Conservation (phyloP, 116 monocot genomes). For the Posidonia oceanica region DNA sequence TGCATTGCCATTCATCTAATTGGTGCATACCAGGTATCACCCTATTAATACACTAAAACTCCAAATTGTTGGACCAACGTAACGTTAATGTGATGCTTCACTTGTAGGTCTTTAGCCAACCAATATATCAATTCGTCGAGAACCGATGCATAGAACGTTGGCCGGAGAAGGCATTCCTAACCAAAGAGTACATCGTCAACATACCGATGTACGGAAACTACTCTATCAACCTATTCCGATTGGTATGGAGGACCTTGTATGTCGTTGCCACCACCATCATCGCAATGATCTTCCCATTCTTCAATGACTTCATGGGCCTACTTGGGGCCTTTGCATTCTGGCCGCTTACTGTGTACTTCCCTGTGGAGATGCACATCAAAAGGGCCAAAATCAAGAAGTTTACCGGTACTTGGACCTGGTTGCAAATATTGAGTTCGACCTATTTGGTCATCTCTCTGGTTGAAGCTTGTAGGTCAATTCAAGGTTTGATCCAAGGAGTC, state of each 20-base stretch:
- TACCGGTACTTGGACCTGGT: conserved; percentile 8
- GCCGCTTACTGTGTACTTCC: conserved; percentile 19
- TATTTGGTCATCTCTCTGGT: conserved; percentile 11
- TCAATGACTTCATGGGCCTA: conserved; percentile 20
- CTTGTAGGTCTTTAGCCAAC: conserved; percentile 22
- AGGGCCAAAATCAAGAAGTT: conserved; percentile 11
- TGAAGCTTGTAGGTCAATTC: conserved; percentile 10
- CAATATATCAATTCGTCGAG: conserved; percentile 19
- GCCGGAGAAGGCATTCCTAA: conserved; percentile 7
- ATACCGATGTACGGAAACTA: conserved; percentile 3
- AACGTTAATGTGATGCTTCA: neutral
- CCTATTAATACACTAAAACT: no score
- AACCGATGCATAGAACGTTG: neutral
- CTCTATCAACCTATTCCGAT: conserved; percentile 6
- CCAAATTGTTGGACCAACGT: no score
- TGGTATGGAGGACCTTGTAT: conserved; percentile 10
- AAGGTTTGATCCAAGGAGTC: conserved; percentile 10
- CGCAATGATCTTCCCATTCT: conserved; percentile 23
- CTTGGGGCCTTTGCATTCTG: conserved; percentile 14
- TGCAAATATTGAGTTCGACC: conserved; percentile 12
- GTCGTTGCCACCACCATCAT: conserved; percentile 3
- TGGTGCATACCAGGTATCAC: conserved; percentile 61
- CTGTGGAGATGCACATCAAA: conserved; percentile 17
- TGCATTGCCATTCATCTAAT: conserved; percentile 51
- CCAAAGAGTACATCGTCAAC: neutral